Evolutionary conservation across 768 basidiomycete genomes (phyloP).

Genomic region (Pholiota molesta): DNA sequence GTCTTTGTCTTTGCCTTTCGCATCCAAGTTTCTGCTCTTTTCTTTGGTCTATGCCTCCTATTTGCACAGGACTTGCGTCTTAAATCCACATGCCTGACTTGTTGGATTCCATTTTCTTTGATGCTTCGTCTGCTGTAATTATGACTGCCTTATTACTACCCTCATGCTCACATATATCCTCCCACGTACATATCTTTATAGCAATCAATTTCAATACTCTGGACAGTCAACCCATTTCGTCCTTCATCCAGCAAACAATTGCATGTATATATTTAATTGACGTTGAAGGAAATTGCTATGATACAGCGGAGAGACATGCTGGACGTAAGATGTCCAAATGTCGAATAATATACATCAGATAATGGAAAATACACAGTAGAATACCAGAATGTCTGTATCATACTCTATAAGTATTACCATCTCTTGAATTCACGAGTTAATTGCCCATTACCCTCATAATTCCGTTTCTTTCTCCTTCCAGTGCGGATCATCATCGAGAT

Average conservation of each 20-base stretch:
- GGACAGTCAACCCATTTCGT: background rate
- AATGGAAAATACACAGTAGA: no score
- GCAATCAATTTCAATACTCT: conserved; percentile 1
- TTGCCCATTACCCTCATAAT: background rate
- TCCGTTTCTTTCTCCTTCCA: background rate
- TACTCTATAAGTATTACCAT: no score
- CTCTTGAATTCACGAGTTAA: background rate
- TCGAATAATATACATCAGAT: no score
- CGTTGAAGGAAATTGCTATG: background rate
- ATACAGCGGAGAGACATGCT: background rate
- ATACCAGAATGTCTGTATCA: background rate
- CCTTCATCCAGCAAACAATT: background rate
- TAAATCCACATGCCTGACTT: background rate
- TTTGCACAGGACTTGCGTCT: no score
- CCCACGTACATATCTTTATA: conserved; percentile 13
- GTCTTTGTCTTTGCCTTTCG: background rate
- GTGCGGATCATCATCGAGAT: conserved; percentile 2
- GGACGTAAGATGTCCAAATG: background rate
- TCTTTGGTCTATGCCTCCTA: background rate
- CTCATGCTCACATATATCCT: conserved; percentile 10
- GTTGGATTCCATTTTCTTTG: background rate
- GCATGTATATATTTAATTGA: background rate
- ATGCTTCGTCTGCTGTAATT: conserved; percentile 3
- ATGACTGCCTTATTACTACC: background rate
- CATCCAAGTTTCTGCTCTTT: background rate